Evolutionary conservation across 1,284 basidiomycete genomes (phyloP).

Genomic region (Exobasidium cylindrosporum): DNA sequence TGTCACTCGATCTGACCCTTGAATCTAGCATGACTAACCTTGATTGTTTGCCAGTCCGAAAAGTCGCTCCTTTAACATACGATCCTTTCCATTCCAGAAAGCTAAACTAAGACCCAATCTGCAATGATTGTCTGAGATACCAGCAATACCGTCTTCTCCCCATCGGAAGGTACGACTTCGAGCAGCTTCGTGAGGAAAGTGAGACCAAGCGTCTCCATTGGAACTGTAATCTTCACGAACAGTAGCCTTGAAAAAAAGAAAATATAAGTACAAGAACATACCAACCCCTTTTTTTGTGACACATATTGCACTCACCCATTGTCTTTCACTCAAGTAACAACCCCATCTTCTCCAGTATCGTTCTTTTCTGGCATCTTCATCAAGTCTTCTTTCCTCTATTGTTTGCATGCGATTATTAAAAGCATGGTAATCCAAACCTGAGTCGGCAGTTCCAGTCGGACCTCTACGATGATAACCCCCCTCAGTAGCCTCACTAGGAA

Average conservation of each 20-base stretch:
- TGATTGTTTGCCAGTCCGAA: conserved; percentile 92
- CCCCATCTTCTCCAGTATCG: conserved; percentile 98
- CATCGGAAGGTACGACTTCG: conserved; percentile 92
- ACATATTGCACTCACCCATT: conserved; percentile 70
- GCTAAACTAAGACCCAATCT: conserved; percentile 84
- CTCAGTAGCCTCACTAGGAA: conserved; percentile 24
- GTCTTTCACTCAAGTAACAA: conserved; percentile 90
- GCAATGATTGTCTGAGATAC: conserved; percentile 93
- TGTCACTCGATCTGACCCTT: background rate
- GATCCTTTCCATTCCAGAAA: conserved; percentile 92
- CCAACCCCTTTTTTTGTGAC: conserved; percentile 50
- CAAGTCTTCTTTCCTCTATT: conserved; percentile 56
- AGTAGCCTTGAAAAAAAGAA: conserved; percentile 63
- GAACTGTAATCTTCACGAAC: conserved; percentile 96
- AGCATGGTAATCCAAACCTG: conserved; percentile 25
- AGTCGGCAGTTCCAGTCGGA: conserved; percentile 28
- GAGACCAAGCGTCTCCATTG: conserved; percentile 94
- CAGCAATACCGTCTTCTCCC: conserved; percentile 97
- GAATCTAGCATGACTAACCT: conserved; percentile 57
- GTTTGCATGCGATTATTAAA: conserved; percentile 18
- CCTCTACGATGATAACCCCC: conserved; percentile 33
- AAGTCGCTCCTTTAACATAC: conserved; percentile 90
- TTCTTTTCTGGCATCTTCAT: conserved; percentile 67
- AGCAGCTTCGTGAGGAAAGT: conserved; percentile 93
- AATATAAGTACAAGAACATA: no score